Percentiles rank a stretch among this genome's conserved stretches.
Evolutionary conservation across 2,329 filamentous ascomycete species (phyloP).

Genomic region (Xylogone sp.): DNA sequence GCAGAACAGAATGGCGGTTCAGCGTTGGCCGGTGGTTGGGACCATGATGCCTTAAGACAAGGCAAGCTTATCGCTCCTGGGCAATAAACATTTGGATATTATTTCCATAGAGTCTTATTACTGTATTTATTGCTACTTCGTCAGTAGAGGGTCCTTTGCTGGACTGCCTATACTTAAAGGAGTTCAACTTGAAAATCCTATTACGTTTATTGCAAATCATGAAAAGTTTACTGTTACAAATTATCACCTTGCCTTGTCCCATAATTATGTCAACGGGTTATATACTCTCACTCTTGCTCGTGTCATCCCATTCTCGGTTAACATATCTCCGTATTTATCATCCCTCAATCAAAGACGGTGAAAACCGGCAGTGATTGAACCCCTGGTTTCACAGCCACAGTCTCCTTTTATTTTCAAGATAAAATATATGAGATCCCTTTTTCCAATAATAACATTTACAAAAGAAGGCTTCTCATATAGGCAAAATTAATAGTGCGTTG

Average conservation of each 20-base stretch:
- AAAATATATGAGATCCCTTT: no score
- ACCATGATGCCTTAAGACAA: slow-evolving; percentile 67
- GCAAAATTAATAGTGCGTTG: no score
- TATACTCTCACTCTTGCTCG: no score
- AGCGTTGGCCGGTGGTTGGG: slow-evolving; percentile 84
- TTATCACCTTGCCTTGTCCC: no score
- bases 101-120: slow-evolving; percentile 20
- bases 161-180: neutral
- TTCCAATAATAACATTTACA: no score
- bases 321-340: neutral
- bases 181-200: neutral
- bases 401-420: neutral
- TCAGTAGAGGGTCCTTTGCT: neutral
- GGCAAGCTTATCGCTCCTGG: slow-evolving; percentile 86
- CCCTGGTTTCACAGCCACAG: no score
- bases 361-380: no score
- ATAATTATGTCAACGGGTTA: no score
- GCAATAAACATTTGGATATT: slow-evolving; percentile 57
- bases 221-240: no score
- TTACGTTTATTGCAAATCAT: neutral
- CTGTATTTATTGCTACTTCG: slow-evolving; percentile 26
- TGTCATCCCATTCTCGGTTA: neutral
- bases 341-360: neutral
- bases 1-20: slow-evolving; percentile 68
- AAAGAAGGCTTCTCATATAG: no score